Base-by-base conservation (phyloP, 148 eudicot genomes). In the Amaranthus cruentus region DNA sequence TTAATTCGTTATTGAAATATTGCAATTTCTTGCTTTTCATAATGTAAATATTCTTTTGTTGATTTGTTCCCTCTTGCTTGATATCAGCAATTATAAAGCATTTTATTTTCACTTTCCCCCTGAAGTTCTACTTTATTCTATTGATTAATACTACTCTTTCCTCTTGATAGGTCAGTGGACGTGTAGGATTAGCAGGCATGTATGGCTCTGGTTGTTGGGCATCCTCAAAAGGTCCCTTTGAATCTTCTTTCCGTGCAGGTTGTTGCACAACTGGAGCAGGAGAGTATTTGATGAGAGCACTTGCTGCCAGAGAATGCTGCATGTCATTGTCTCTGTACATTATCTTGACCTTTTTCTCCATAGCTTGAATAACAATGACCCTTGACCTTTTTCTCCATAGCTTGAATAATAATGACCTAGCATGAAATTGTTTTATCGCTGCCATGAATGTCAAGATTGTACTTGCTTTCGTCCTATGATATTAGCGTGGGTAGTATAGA, bases 201-300 rank as follows among this genome's bases (percentile, higher is more conserved):
- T 96, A 92, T 78, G 99, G 97, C 68, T 81, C 90, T 61, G 97
- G 99, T 75, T 96, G 99, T 76, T 96, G 99, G 97, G 99, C 99
- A 70, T 88, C 94, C 70, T 81, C 95, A 14, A 90, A 81, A 76
- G 87, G 91, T 73, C 85, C 88, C 56, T 85, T 81, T 79, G 95
- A 83, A 70, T 77, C 84, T 80, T 89, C 96, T 42, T 85, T 75
- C 70, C 78, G 71, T 48, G 89, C 83, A 61, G 99, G 96, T 66
- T 85, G 92, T 79, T 96, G 99, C 83, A 94, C 91, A 58, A 87
- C 88, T 72, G 99, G 97, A 76, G 89, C 92, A 54, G 97, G 99
- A 78, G 99, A 96, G 78, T 85, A 84, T 78, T 87, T 96, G 67
- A 92, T 92, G 96, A 92, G 80, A 83, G 94, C 88, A 51, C 89